These are phyloP conservation scores for Arthonia radiata DNA, from an alignment of 495 filamentous ascomycete species.

Conservation along the genomic window DNA sequence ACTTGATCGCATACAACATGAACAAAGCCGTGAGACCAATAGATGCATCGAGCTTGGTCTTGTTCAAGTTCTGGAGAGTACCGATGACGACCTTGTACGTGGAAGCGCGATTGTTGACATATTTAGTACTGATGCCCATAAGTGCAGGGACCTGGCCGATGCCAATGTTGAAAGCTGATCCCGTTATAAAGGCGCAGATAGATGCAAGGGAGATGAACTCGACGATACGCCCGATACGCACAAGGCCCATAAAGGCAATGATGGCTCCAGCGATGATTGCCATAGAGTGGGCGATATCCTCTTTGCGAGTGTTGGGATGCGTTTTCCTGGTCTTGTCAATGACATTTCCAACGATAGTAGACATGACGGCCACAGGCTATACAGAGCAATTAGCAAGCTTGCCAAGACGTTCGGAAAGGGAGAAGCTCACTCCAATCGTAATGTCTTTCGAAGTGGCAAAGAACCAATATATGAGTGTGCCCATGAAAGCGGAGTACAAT, in stretches of 20 bases:
- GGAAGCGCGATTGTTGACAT: conserved; percentile 45
- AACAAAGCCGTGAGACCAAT: conserved; percentile 68
- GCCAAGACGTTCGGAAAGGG: neutral
- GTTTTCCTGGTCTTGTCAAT: conserved; percentile 30
- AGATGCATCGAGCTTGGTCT: conserved; percentile 51
- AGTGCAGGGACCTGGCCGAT: conserved; percentile 66
- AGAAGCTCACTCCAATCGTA: conserved; percentile 67
- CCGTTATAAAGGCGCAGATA: conserved; percentile 95
- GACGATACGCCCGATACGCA: conserved; percentile 73
- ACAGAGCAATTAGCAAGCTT: conserved; percentile 1
- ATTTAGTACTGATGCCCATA: conserved; percentile 52
- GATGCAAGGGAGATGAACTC: conserved; percentile 84
- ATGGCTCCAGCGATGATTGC: conserved; percentile 64
- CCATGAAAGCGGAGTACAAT: conserved; percentile 95
- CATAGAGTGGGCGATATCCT: conserved; percentile 53
- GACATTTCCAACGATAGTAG: conserved; percentile 51
- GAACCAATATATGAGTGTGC: conserved; percentile 90
- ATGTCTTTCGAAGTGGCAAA: conserved; percentile 98
- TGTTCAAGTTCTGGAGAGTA: conserved; percentile 49
- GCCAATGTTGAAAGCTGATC: conserved; percentile 77
- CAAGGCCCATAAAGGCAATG: conserved; percentile 54
- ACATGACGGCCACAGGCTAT: conserved; percentile 89
- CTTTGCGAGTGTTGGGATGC: conserved; percentile 29
- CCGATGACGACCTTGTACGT: conserved; percentile 77
- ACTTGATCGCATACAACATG: conserved; percentile 65